Evolutionary conservation across 2,329 filamentous ascomycete genomes (phyloP).

Genomic region (Trichocomaceae sp.): DNA sequence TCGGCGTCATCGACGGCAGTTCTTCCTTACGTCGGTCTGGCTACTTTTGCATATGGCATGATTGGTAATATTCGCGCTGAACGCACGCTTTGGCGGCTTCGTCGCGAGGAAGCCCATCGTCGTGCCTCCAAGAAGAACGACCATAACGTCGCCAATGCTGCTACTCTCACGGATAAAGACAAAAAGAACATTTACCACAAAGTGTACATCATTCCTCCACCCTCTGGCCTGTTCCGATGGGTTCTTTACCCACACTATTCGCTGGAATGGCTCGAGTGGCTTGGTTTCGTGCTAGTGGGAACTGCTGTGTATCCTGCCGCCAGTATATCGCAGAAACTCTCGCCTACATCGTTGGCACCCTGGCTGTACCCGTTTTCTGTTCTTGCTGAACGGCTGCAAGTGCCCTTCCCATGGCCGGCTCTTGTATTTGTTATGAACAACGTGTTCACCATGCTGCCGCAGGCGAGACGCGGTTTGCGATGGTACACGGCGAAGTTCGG

Average conservation of each 20-base stretch:
- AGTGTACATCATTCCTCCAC: slow-evolving; percentile 76
- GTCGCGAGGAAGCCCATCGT: slow-evolving; percentile 56
- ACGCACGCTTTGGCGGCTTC: slow-evolving; percentile 79
- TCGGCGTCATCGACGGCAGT: slow-evolving; percentile 13
- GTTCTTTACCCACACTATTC: slow-evolving; percentile 90
- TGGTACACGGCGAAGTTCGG: slow-evolving; percentile 93
- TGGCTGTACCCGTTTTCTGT: slow-evolving; percentile 31
- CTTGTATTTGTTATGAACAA: slow-evolving; percentile 80
- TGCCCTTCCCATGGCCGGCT: slow-evolving; percentile 62
- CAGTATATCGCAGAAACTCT: slow-evolving; percentile 9
- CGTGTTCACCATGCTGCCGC: slow-evolving; percentile 79
- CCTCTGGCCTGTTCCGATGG: slow-evolving; percentile 72
- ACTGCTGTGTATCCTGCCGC: slow-evolving; percentile 27
- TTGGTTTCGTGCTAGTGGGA: slow-evolving; percentile 67
- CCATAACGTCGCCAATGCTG: slow-evolving; percentile 15
- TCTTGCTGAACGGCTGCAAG: slow-evolving; percentile 20
- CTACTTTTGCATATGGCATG: slow-evolving; percentile 70
- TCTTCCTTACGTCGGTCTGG: slow-evolving; percentile 58
- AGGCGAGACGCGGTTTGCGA: slow-evolving; percentile 68
- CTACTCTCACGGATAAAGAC: slow-evolving; percentile 20
- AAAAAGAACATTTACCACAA: slow-evolving; percentile 57
- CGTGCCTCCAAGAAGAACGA: slow-evolving; percentile 35
- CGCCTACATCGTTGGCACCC: slow-evolving; percentile 24
- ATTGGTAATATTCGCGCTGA: slow-evolving; percentile 82
- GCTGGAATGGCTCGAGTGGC: slow-evolving; percentile 96